phyloP scores from a whole-genome alignment of 768 basidiomycete species.

The Suillus lakei region DNA sequence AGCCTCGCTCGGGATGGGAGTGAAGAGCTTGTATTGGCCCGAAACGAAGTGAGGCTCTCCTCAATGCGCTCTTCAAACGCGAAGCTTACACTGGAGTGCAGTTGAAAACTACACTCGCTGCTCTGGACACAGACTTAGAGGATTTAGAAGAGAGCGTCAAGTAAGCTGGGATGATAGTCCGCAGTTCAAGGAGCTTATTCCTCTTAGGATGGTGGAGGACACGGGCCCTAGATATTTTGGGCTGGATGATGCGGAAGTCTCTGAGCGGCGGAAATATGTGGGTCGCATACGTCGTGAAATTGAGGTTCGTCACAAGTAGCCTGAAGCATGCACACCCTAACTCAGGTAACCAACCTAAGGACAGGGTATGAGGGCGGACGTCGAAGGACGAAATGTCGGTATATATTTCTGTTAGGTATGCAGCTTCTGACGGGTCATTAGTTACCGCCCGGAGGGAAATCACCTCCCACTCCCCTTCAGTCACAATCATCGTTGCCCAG shows the following conservation, averaged over 20 bases:
- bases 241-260: constrained; percentile 78
- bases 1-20: constrained; percentile 74
- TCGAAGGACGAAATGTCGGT: constrained; percentile 34
- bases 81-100: constrained; percentile 30
- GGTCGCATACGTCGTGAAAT: constrained; percentile 75
- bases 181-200: constrained; percentile 12
- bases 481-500: constrained; percentile 26
- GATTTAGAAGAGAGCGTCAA: constrained; percentile 95
- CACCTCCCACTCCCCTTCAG: constrained; percentile 14
- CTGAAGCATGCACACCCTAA: constrained; percentile 18
- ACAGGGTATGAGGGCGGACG: constrained; percentile 77
- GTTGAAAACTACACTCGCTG: constrained; percentile 77
- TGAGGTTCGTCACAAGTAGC: constrained; percentile 56
- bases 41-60: constrained; percentile 63
- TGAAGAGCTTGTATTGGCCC: constrained; percentile 81
- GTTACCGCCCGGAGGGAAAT: constrained; percentile 2
- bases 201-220: constrained; percentile 79
- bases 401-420: background rate
- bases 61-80: background rate
- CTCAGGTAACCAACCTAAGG: constrained; percentile 43
- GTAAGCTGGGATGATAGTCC: constrained; percentile 45
- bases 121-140: constrained; percentile 86
- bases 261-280: constrained; percentile 77
- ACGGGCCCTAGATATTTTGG: constrained; percentile 86
- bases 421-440: background rate